Evolutionary conservation across 805 yeast genomes (phyloP).

Genomic region (Kluyveromyces siamensis): DNA sequence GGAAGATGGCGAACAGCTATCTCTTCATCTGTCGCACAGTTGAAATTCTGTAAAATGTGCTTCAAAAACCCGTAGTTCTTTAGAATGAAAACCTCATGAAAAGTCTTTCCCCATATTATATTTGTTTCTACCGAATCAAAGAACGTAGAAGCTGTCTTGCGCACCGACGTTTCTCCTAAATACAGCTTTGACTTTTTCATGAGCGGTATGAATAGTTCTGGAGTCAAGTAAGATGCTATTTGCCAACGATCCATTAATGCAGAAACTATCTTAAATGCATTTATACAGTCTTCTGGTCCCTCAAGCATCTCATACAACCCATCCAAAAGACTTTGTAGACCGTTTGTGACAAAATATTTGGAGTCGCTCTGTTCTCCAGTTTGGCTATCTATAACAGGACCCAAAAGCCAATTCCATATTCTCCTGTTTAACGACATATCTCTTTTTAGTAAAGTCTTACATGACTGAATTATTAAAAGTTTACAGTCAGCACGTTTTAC

Average conservation of each 20-base stretch:
- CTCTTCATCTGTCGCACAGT: constrained; percentile 73
- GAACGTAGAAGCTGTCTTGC: constrained; percentile 54
- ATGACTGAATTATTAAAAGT: constrained; percentile 50
- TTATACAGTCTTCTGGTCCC: constrained; percentile 28
- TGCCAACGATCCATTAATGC: constrained; percentile 93
- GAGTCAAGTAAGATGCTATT: constrained; percentile 67
- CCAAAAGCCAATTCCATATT: constrained; percentile 87
- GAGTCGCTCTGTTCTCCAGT: constrained; percentile 8
- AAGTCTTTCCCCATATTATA: constrained; percentile 64
- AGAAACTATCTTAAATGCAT: constrained; percentile 54
- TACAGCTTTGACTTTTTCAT: constrained; percentile 38
- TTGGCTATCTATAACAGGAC: constrained; percentile 37
- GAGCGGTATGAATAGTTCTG: constrained; percentile 58
- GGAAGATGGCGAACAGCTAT: constrained; percentile 74
- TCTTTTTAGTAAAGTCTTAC: constrained; percentile 60
- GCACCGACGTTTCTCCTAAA: constrained; percentile 27
- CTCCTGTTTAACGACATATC: constrained; percentile 95
- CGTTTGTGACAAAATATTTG: constrained; percentile 51
- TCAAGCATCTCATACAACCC: constrained; percentile 46
- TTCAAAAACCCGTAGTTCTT: constrained; percentile 39
- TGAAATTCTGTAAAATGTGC: constrained; percentile 56
- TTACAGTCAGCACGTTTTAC: constrained; percentile 47
- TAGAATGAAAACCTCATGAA: constrained; percentile 25
- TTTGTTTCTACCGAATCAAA: constrained; percentile 82
- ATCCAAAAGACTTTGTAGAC: constrained; percentile 37